Conservation (phyloP, 306 rosid species). For the Citrullus amarus region DNA sequence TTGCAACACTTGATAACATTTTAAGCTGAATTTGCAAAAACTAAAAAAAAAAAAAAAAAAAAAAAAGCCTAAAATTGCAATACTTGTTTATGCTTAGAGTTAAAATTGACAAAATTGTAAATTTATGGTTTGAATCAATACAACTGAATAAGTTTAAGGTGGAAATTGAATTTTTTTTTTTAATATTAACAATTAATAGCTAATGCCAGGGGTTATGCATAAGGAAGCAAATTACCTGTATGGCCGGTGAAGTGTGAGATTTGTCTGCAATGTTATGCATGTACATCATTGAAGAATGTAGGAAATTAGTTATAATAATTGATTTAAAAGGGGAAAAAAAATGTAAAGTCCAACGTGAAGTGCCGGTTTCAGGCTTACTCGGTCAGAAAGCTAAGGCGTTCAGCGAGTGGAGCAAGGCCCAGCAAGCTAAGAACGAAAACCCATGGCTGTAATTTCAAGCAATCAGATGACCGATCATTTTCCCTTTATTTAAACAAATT, state of each 20-base stretch:
- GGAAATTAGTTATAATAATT: not conserved
- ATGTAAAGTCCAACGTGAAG: not conserved
- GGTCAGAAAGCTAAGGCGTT: conserved; percentile 88
- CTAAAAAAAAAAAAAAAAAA: too few species aligned
- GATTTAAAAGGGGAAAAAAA: not conserved
- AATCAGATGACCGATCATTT: not conserved
- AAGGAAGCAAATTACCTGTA: conserved; percentile 40
- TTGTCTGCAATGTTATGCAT: conserved; percentile 39
- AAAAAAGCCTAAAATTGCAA: too few species aligned
- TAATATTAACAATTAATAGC: too few species aligned
- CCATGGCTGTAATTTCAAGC: conserved; percentile 54
- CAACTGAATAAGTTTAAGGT: too few species aligned
- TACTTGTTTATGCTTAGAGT: too few species aligned
- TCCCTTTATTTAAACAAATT: too few species aligned
- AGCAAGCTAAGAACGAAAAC: conserved; percentile 62
- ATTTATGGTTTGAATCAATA: too few species aligned
- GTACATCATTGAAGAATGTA: not conserved
- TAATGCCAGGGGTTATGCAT: too few species aligned
- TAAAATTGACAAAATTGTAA: too few species aligned
- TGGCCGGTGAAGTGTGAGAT: conserved; percentile 73
- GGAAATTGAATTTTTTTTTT: too few species aligned
- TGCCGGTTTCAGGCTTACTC: conserved; percentile 45
- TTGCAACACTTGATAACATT: too few species aligned
- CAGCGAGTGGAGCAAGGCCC: conserved; percentile 84
- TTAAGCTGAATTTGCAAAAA: too few species aligned